phyloP scores from a whole-genome alignment of 2,329 filamentous ascomycete genomes.

The Aureobasidium sp. region DNA sequence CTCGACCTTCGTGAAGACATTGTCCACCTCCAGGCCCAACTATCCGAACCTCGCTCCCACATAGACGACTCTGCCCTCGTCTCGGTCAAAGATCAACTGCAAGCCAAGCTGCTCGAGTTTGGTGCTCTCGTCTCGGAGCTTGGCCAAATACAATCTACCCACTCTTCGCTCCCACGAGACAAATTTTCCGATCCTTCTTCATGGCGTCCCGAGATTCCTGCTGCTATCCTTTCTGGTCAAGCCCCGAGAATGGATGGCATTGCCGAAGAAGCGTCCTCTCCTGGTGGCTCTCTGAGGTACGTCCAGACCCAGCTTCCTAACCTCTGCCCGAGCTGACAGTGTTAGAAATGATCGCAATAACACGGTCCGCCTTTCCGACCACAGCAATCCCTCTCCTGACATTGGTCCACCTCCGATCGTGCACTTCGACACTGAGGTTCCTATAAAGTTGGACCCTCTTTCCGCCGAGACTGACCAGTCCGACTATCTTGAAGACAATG shows the following conservation, averaged over 20 bases:
- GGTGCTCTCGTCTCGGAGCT: slow-evolving; percentile 58
- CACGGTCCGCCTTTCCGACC: slow-evolving; percentile 42
- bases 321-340: slow-evolving; percentile 24
- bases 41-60: slow-evolving; percentile 50
- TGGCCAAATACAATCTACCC: slow-evolving; percentile 33
- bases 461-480: not conserved
- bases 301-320: not conserved
- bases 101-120: slow-evolving; percentile 65
- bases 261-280: slow-evolving; percentile 59
- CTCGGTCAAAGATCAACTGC: slow-evolving; percentile 61
- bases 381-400: slow-evolving; percentile 55
- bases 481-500: slow-evolving; percentile 3
- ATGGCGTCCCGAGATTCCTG: slow-evolving; percentile 15
- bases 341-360: slow-evolving; percentile 52
- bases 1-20: slow-evolving; percentile 63
- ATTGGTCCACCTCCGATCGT: slow-evolving; percentile 52
- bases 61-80: slow-evolving; percentile 56
- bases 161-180: slow-evolving; percentile 15
- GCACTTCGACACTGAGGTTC: slow-evolving; percentile 43
- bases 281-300: slow-evolving; percentile 53
- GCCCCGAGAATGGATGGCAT: slow-evolving; percentile 52
- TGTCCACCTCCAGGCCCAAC: slow-evolving; percentile 58
- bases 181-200: slow-evolving; percentile 19
- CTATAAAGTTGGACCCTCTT: slow-evolving; percentile 36
- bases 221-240: slow-evolving; percentile 38